Conservation (phyloP, 108 stramenopile genomes). For the Ochromonas danica region DNA sequence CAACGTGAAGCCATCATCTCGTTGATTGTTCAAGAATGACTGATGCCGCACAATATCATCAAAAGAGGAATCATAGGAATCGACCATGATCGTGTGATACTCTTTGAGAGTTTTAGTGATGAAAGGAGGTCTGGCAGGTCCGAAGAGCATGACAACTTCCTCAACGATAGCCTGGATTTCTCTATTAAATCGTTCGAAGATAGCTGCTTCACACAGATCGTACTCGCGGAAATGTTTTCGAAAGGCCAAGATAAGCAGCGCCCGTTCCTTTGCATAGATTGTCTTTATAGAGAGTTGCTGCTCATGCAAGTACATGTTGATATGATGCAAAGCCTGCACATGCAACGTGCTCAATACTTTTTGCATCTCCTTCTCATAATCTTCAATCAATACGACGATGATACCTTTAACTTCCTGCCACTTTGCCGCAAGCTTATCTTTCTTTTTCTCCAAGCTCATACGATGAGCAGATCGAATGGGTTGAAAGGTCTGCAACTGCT, state of each 20-base stretch:
- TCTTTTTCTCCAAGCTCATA: not conserved
- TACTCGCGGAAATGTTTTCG: conserved; percentile 19
- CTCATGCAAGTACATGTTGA: not conserved
- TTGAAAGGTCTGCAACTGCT: conserved; percentile 6
- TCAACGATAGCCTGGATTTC: not conserved
- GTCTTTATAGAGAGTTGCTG: not conserved
- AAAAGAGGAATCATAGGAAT: not conserved
- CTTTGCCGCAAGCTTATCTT: not conserved
- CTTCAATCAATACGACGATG: not conserved
- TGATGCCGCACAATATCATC: not conserved
- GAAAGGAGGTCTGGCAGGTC: not conserved
- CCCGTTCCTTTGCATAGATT: not conserved
- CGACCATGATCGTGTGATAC: not conserved
- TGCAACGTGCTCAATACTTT: not conserved
- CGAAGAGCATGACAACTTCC: not conserved
- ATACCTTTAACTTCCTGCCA: conserved; percentile 3
- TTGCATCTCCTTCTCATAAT: not conserved
- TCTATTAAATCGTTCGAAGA: not conserved
- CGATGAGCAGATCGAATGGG: not conserved
- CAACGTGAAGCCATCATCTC: not conserved
- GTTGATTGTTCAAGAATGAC: not conserved
- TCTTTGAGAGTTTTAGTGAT: not conserved
- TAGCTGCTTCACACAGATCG: not conserved
- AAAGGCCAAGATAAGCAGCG: not conserved
- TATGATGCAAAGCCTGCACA: not conserved